Evolutionary conservation across 176 grass and related monocot genomes (phyloP).

Genomic region (Aegilops umbellulata): DNA sequence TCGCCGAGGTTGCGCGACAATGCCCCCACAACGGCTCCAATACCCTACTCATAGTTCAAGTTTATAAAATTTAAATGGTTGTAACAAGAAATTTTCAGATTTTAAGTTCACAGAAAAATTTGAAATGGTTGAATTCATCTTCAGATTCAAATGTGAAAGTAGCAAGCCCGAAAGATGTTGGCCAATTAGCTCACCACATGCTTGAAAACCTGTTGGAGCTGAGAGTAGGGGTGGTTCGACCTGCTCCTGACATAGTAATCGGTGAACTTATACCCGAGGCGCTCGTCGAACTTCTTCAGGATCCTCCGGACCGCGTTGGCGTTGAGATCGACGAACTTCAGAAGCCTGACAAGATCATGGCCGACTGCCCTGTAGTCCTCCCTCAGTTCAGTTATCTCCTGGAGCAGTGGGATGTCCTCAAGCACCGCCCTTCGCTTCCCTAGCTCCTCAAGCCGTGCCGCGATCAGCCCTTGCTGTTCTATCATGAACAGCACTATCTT

Average conservation of each 20-base stretch:
- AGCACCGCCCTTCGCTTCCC: background rate
- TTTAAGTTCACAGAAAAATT: background rate
- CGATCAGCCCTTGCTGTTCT: background rate
- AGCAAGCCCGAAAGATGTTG: background rate
- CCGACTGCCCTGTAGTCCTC: constrained; percentile 13
- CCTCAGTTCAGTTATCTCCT: background rate
- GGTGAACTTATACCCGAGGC: background rate
- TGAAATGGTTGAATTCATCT: background rate
- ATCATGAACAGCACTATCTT: background rate
- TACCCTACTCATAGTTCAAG: background rate
- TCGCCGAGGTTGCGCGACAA: constrained; percentile 3
- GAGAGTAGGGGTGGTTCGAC: background rate
- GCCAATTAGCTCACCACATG: background rate
- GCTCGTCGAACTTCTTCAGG: background rate
- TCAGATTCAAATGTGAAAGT: background rate
- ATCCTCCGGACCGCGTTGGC: constrained; percentile 2
- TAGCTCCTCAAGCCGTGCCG: background rate
- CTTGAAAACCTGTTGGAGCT: constrained; percentile 9
- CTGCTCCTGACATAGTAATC: constrained; percentile 12
- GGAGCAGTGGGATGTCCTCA: background rate
- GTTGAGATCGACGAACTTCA: background rate
- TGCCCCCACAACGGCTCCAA: constrained; percentile 9
- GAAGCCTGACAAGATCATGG: constrained; percentile 3
- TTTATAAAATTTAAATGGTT: background rate
- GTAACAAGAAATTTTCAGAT: background rate